A percentile compares a stretch with the other conserved stretches of the same genome.
Conservation (phyloP, 1,284 basidiomycete species). For the Mycena sp. region DNA sequence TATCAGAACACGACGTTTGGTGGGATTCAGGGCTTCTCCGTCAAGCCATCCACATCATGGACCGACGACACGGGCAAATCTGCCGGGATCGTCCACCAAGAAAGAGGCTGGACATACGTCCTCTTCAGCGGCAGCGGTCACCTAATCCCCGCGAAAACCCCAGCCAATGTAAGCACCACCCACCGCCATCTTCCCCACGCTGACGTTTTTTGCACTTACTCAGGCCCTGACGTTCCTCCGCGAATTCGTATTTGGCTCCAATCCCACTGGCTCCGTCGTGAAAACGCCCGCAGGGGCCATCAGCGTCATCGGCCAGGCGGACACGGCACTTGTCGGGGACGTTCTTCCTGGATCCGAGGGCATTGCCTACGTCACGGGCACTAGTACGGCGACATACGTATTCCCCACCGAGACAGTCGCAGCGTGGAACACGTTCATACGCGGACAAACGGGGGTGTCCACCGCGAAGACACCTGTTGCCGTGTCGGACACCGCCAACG, state of each 20-base stretch:
- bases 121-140: constrained; percentile 68
- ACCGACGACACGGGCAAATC: constrained; percentile 64
- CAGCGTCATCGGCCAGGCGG: constrained; percentile 66
- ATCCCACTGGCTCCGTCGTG: constrained; percentile 59
- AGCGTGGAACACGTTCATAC: constrained; percentile 62
- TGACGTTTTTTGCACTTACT: constrained; percentile 1
- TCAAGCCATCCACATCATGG: constrained; percentile 73
- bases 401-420: constrained; percentile 63
- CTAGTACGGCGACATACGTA: constrained; percentile 58
- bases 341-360: constrained; percentile 60
- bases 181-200: not conserved
- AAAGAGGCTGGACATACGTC: constrained; percentile 73
- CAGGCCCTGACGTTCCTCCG: constrained; percentile 65
- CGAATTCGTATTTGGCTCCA: constrained; percentile 67
- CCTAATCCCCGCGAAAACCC: constrained; percentile 59
- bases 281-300: constrained; percentile 36
- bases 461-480: not conserved
- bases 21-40: constrained; percentile 75
- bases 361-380: constrained; percentile 61
- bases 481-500: not conserved
- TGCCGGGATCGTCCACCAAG: constrained; percentile 77
- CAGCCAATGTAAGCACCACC: constrained; percentile 55
- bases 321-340: constrained; percentile 49
- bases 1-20: constrained; percentile 78
- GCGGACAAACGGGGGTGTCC: constrained; percentile 7